Evolutionary conservation across 768 basidiomycete species (phyloP), one percentile per base, ranked within the genome.

Genomic region (Podaxis sp.): DNA sequence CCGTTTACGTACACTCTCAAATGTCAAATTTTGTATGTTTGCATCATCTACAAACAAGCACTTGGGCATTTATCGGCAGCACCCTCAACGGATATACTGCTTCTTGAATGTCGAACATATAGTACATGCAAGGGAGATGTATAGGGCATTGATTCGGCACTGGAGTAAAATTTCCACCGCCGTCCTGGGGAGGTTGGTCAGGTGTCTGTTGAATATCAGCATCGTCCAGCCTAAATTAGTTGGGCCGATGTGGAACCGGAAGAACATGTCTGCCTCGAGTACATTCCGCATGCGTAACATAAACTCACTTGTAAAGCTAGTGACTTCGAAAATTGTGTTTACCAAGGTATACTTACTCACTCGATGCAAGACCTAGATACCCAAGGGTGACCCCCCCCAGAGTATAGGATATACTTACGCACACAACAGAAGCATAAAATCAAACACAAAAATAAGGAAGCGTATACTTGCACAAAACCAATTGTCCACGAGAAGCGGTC

Each of bases 351-450:
- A 60, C 59, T 61, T 53, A 59, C 58, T 61, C 59, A 55, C 44
- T 53, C 59, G 21, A n/a, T 50, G 32, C 21, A n/a, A 36, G 25
- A 37, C 53, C 59, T 55, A 47, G 59, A 27, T 44, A 55, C 21
- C 46, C 50, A 32, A 32, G 27, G 44, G 44, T 13, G 23, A 46
- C 25, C 13, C 52, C 21, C 21, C 42, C 59, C n/a, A 47, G 44
- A 47, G 25, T 35, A 32, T 47, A 36, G 50, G 59, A 48, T 61
- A 68, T 68, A 68, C 66, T 68, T 68, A 68, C 66, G 65, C 67
- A 61, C 61, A 64, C 40, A 62, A 62, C 59, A 64, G 46, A 50
- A 47, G 55, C 44, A 62, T 61, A 55, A 21, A 35, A 52, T 52
- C 18, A 50, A 60, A 50, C 13, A 59, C 38, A 56, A 57, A 51